A percentile compares a stretch with the other conserved stretches of the same genome.
Conservation (phyloP, 495 filamentous ascomycete species). For the Aspergillus kassunensis region DNA sequence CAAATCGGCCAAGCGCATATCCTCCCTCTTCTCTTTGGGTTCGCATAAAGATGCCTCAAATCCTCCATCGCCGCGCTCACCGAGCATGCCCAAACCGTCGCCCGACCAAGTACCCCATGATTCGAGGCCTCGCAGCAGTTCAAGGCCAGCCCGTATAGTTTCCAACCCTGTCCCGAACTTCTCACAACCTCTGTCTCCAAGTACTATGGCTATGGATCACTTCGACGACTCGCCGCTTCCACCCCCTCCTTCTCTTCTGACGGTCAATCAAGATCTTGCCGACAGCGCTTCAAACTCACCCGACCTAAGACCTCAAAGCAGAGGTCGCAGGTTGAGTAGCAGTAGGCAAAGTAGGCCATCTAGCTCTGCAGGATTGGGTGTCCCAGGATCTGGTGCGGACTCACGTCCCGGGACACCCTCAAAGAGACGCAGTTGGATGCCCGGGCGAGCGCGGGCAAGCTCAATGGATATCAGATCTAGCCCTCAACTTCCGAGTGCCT, state of each 20-base stretch:
- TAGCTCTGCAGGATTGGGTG: constrained; percentile 35
- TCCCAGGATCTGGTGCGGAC: constrained; percentile 34
- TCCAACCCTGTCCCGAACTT: constrained; percentile 31
- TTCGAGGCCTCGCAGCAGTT: constrained; percentile 29
- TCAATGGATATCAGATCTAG: constrained; percentile 26
- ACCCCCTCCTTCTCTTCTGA: constrained; percentile 41
- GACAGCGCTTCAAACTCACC: constrained; percentile 32
- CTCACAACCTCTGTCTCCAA: constrained; percentile 29
- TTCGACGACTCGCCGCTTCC: constrained; percentile 36
- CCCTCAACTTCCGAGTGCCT: constrained; percentile 44
- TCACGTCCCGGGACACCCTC: constrained; percentile 40
- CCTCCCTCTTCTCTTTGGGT: constrained; percentile 44
- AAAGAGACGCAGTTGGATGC: constrained; percentile 54
- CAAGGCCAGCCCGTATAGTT: constrained; percentile 35
- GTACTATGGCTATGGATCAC: constrained; percentile 24
- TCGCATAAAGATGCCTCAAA: constrained; percentile 33
- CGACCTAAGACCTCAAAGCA: constrained; percentile 34
- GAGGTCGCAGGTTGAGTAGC: constrained; percentile 33
- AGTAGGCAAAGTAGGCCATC: constrained; percentile 35
- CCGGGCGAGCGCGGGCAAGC: constrained; percentile 40
- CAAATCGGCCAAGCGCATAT: constrained; percentile 49
- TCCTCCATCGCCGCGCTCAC: constrained; percentile 25
- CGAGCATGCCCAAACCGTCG: constrained; percentile 20
- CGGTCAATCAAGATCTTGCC: constrained; percentile 41
- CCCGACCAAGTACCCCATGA: constrained; percentile 25